Base-by-base conservation (phyloP, 2,329 filamentous ascomycete genomes). In the Coleophoma crateriformis region DNA sequence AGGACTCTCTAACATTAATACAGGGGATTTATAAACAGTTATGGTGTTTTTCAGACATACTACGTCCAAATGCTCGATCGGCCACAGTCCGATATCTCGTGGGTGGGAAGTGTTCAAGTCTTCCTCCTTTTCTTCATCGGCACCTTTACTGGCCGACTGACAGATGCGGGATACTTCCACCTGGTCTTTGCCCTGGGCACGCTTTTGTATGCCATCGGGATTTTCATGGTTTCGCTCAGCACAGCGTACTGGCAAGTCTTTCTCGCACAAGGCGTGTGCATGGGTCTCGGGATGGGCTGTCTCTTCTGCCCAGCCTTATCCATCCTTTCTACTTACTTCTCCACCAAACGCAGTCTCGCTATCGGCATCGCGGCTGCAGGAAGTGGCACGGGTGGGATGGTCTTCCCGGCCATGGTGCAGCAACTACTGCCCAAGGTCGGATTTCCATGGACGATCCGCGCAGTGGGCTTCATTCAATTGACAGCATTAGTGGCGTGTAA, bases 391-490 rank as follows among this genome's bases (percentile, higher is more conserved):
- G 68, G 69, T 6, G 73, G 74, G 0, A 62, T 77, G 10, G 53
- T 78, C 2, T 73, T 72, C 51, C 71, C 74, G 0, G 61, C 68
- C 17, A 66, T 77, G 34, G 65, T 73, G 4, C 65, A 71, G 39
- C 61, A 66, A 33, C 54, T 76, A 7, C 54, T 76, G 4, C 66
- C 66, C 1, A 56, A 52, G 20, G 62, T 75, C 32, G 73, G 72
- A 3, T 76, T 74, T 59, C 59, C 58, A 2, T 75, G 73, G 72
- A 70, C 74, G 0, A 67, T 75, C 35, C 66, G 73, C 33, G 60
- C 68, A 3, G 61, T 79, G 38, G 75, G 68, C 0, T 74, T 79
- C 49, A 64, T 78, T 19, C 65, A 72, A 22, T 54, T 74, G 8
- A 64, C 56, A 14, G 62, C 56, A 39, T 61, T 69, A 22, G 52